Base-by-base conservation (phyloP, 805 yeast species). In the Nematodospora valgi region DNA sequence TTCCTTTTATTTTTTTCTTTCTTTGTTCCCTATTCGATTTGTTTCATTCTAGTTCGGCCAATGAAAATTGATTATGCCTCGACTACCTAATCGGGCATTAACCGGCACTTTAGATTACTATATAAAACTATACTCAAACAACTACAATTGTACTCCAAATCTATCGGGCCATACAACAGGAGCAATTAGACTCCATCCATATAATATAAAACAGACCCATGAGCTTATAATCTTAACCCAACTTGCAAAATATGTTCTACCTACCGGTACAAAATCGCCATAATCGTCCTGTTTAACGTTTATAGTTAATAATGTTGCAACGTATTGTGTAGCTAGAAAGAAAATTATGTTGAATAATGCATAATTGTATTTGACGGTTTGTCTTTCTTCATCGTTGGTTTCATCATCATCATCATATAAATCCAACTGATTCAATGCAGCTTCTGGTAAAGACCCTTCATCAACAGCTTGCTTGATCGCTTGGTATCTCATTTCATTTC, bases 381-480 rank as follows among this genome's bases (percentile, higher is more conserved):
- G 59, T 40, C 70, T 59, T 45, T 81, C 86, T 32, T 79, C 86
- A 43, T 81, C 87, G 3, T 45, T 66, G 10, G 27, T 31, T 10
- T 62, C 74, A 25, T 59, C 67, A 27, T 59, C 65, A 21, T 70
- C 74, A 19, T 68, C 70, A 41, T 68, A 70, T 25, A 80, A 64
- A 72, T 86, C 84, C 20, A 75, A 59, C 34, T 91, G 96, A 32
- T 73, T 72, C 20, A 93, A 69, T 0, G 97, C 98, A 46, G 95
- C 82, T 46, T 83, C 95, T 0, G 98, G 98, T 38, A 93, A 69
- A 4, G 95, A 80, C 0, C 99, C 99, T 51, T 86, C 94, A 38
- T 85, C 89, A n/a, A 93, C 96, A 0, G 98, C 98, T 52, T 88
- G 93, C 46, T 82, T 76, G 25, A 93, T 76, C 1, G 97, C 96